Evolutionary conservation across 2,329 filamentous ascomycete species (phyloP).

Genomic region (Fusarium bactridioides): DNA sequence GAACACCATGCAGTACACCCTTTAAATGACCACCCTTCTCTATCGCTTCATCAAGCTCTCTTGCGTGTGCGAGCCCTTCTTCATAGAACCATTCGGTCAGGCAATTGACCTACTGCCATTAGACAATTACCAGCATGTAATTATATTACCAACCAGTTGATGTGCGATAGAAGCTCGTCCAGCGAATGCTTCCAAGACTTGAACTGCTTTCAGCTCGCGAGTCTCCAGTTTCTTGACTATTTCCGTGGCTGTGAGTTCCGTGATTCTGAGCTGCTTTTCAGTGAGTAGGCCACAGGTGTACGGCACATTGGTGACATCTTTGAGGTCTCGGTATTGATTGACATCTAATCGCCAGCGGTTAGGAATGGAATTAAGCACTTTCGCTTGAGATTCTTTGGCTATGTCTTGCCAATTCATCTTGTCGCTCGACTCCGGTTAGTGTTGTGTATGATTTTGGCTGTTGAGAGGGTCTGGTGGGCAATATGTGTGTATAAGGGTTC

Average conservation of each 20-base stretch:
- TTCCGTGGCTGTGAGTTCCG: background rate
- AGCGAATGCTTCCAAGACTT: background rate
- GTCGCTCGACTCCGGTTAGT: rapidly evolving
- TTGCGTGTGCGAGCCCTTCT: background rate
- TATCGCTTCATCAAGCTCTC: background rate
- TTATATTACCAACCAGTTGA: background rate
- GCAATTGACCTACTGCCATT: background rate
- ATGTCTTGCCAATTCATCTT: background rate
- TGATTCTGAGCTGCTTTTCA: background rate
- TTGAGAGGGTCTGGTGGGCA: rapidly evolving
- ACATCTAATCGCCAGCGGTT: background rate
- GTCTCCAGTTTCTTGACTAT: background rate
- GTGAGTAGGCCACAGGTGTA: background rate
- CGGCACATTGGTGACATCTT: background rate
- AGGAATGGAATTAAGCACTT: background rate
- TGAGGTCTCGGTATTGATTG: background rate
- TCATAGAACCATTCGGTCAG: background rate
- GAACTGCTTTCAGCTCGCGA: background rate
- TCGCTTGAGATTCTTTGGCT: background rate
- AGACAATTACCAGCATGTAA: rapidly evolving
- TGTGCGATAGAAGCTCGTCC: background rate
- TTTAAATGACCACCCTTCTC: background rate
- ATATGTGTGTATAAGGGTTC: rapidly evolving
- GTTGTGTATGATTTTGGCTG: background rate
- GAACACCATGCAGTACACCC: background rate